Base-by-base conservation (phyloP, 176 grass and related monocot genomes). In the Sorghum bicolor region DNA sequence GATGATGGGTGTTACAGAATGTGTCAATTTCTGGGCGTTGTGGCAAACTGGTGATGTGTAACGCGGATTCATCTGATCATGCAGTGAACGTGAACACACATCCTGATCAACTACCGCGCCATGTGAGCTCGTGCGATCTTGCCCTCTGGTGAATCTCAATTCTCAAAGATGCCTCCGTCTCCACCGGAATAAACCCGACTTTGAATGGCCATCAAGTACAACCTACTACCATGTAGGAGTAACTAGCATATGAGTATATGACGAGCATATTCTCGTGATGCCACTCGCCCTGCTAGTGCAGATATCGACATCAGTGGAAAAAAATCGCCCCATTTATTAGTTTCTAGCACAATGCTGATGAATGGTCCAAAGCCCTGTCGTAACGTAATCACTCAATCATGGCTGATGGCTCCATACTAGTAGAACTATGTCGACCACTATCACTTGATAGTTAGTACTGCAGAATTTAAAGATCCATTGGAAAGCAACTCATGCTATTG, bases 221-320 rank as follows among this genome's bases (percentile, higher is more conserved):
- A 74, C 67, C 69, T 38, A 75, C 61, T 44, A 40, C 31, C 60
- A 20, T 3, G 20, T 24, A n/a, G n/a, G n/a, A n/a, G n/a, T n/a
- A n/a, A n/a, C n/a, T n/a, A 58, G 61, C 44, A 33, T 32, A 32
- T 33, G 3, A 4, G 2, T n/a, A 89, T 75, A 67, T 61, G 36
- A 38, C 41, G 58, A 80, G 76, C 81, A 89, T 89, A 89, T 89
- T 84, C 87, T 13, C 26, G 4, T n/a, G 67, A 5, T 55, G 2
- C 14, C 60, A 36, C 41, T 16, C 30, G 4, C 33, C 16, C 6
- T n/a, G n/a, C n/a, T 36, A 30, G 32, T 53, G 41, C 72, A 74
- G 40, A 72, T 55, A 66, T 55, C 73, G 8, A 13, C 47, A 30
- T 78, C 50, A 55, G 17, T 55, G 19, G 7, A 55, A 55, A 55